Evolutionary conservation across 805 yeast species (phyloP), one percentile per base, ranked within the genome.

Genomic region (Tetrapisispora arboricola): DNA sequence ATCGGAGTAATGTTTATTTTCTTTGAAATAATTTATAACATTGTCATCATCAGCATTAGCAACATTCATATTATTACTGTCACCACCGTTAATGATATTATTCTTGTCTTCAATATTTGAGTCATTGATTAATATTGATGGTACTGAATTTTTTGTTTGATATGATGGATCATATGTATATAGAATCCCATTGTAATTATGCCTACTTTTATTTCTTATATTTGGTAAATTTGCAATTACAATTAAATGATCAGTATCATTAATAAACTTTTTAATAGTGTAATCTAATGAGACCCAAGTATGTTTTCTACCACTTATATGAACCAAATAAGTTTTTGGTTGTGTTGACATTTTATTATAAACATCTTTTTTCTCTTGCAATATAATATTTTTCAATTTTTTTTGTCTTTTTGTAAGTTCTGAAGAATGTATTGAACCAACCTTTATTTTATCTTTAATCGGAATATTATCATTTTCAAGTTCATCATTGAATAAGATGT

Each of bases 211-310:
- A 18, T 38, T 32, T 6, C 35, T 38, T 17, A 50, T 44, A 34
- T 46, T 40, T 15, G 64, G 62, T 18, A 61, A 39, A 41, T 57
- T 61, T 1, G 87, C 70, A 6, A 76, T 71, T 7, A 84, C 70
- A 3, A 83, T 73, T 11, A 84, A 59, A 12, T 76, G 70, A 57
- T 84, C 94, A 8, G 86, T 84, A 49, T 77, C 65, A 48, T 73
- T 76, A 3, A 80, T 58, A 11, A 80, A 61, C 32, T 67, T 63
- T 36, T 66, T 67, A 40, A 82, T 60, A 6, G 75, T 64, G 79
- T 84, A 84, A 57, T 84, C 94, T 21, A 84, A 58, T 1, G 86
- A 78, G 10, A 81, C 85, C 94, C 94, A 84, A 0, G 92, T 80
- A 62, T 83, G 90, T 41, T 65, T 69, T 44, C 90, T 64, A 3